Evolutionary conservation across 495 filamentous ascomycete species (phyloP).

Genomic region (Penicillium flavigenum): DNA sequence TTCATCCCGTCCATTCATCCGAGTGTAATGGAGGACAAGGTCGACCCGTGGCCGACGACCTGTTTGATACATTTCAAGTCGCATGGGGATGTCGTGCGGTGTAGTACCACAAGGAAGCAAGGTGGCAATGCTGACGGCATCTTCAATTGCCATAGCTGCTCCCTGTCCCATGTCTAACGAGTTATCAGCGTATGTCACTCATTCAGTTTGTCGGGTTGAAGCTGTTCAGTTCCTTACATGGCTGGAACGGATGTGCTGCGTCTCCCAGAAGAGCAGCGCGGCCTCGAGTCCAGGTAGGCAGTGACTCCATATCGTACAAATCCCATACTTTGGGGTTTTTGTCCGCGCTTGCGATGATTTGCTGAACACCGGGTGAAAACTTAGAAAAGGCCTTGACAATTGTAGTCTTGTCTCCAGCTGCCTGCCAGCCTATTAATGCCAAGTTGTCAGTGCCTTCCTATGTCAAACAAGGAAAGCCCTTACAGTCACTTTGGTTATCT

Average conservation of each 20-base stretch:
- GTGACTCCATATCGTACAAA: conserved; percentile 55
- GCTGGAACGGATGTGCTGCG: conserved; percentile 60
- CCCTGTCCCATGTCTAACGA: conserved; percentile 52
- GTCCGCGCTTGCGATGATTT: conserved; percentile 43
- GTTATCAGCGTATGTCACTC: neutral
- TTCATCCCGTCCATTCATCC: conserved; percentile 17
- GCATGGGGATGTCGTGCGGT: conserved; percentile 39
- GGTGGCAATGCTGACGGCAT: conserved; percentile 54
- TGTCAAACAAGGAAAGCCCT: neutral
- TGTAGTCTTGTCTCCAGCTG: conserved; percentile 36
- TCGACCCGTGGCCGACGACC: conserved; percentile 37
- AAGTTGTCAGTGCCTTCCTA: neutral
- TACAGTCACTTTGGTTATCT: conserved; percentile 17
- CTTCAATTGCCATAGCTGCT: conserved; percentile 58
- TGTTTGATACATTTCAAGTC: conserved; percentile 55
- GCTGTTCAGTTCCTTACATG: conserved; percentile 27
- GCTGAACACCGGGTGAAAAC: conserved; percentile 44
- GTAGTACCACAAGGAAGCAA: conserved; percentile 48
- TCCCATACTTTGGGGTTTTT: conserved; percentile 54
- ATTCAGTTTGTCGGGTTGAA: neutral
- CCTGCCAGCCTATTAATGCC: conserved; percentile 41
- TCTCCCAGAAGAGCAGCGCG: conserved; percentile 56
- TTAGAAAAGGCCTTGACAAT: conserved; percentile 46
- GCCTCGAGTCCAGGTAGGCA: conserved; percentile 50
- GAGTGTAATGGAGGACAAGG: conserved; percentile 16